Evolutionary conservation across 2,329 filamentous ascomycete genomes (phyloP).

Genomic region (Fusarium chlamydosporum): DNA sequence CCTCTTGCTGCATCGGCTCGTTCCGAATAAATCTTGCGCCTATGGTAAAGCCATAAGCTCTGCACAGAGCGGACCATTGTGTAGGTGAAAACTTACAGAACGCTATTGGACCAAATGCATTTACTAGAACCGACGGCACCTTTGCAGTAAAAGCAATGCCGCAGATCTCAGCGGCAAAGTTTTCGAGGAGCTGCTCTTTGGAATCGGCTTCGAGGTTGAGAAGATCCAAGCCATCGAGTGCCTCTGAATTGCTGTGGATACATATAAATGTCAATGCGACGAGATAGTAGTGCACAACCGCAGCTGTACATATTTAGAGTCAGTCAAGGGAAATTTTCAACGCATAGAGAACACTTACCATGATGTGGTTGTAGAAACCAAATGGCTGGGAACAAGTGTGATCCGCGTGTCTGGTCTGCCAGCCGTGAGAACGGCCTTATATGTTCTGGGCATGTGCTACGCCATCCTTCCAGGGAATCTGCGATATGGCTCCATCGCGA

Average conservation of each 20-base stretch:
- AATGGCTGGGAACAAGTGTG: slow-evolving; percentile 54
- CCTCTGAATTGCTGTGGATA: slow-evolving; percentile 20
- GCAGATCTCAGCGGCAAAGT: slow-evolving; percentile 57
- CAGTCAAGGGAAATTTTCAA: too few relatives aligned
- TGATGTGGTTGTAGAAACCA: slow-evolving; percentile 61
- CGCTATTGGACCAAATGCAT: slow-evolving; percentile 63
- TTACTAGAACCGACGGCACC: slow-evolving; percentile 60
- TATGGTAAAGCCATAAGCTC: slow-evolving; percentile 13
- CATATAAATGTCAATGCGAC: slow-evolving; percentile 55
- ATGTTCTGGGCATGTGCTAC: slow-evolving; percentile 49
- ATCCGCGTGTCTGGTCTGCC: not conserved
- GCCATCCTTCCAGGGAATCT: slow-evolving; percentile 52
- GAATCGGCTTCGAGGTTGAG: not conserved
- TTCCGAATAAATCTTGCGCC: slow-evolving; percentile 53
- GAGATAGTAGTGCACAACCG: slow-evolving; percentile 61
- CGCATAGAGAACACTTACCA: slow-evolving; percentile 51
- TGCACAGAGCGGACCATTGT: too few relatives aligned
- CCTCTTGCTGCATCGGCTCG: slow-evolving; percentile 51
- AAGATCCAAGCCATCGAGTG: slow-evolving; percentile 3
- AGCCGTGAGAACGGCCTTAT: slow-evolving; percentile 53
- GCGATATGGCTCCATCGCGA: slow-evolving; percentile 45
- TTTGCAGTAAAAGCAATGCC: slow-evolving; percentile 62
- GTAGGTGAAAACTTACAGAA: slow-evolving; percentile 56
- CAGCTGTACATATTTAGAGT: slow-evolving; percentile 51
- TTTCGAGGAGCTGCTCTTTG: slow-evolving; percentile 51